Evolutionary conservation across 176 grass and related monocot genomes (phyloP).

Genomic region (Triticum monococcum): DNA sequence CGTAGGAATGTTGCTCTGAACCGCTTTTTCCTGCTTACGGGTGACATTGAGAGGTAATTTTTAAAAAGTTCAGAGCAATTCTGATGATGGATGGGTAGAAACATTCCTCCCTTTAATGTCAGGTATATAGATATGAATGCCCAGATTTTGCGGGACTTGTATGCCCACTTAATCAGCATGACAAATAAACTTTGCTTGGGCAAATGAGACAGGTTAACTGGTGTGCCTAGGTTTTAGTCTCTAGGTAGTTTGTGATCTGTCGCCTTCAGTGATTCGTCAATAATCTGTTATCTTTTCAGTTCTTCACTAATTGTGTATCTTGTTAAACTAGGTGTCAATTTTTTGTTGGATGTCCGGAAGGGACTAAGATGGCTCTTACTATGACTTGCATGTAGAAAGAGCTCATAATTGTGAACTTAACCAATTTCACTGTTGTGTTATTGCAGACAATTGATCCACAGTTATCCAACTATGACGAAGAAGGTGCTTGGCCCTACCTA

Average conservation of each 20-base stretch:
- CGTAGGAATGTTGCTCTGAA: no score
- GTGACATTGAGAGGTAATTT: no score
- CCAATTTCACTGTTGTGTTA: neutral
- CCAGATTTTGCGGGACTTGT: neutral
- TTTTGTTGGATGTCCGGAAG: neutral
- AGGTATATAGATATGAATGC: neutral
- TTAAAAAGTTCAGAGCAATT: no score
- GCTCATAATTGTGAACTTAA: neutral
- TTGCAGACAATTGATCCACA: slow-evolving; percentile 82
- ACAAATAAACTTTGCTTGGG: neutral
- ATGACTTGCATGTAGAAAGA: neutral
- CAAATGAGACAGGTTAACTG: neutral
- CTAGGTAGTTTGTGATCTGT: slow-evolving; percentile 3
- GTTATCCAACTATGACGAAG: slow-evolving; percentile 88
- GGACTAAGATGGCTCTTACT: neutral
- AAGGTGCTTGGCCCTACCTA: slow-evolving; percentile 99
- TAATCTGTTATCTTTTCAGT: neutral
- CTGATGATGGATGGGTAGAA: no score
- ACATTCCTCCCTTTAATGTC: no score
- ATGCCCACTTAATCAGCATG: neutral
- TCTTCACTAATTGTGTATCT: neutral
- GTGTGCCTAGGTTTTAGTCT: neutral
- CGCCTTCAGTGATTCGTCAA: neutral
- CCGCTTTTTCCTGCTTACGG: no score
- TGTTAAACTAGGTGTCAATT: neutral